Evolutionary conservation across 164 flowering plant species (phyloP).

Genomic region (Berberis vulgaris): DNA sequence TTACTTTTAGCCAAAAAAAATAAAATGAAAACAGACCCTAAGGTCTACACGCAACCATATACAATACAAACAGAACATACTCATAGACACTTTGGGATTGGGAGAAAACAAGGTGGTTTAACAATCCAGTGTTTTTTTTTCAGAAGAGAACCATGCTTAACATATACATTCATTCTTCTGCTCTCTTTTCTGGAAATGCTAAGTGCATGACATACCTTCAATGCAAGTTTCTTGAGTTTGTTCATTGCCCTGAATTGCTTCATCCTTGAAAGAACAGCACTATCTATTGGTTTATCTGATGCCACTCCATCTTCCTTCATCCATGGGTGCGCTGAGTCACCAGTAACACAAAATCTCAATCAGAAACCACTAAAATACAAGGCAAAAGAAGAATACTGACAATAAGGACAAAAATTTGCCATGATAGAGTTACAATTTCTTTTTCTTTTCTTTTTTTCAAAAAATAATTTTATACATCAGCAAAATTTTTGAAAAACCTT

Average conservation of each 20-base stretch:
- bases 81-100: background rate
- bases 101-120: background rate
- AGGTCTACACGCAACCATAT: background rate
- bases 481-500: background rate
- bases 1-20: too few species aligned
- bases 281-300: conserved; percentile 72
- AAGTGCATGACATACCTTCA: conserved; percentile 39
- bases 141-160: background rate
- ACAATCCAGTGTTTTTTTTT: too few species aligned
- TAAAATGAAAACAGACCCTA: too few species aligned
- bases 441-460: too few species aligned
- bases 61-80: background rate
- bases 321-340: conserved; percentile 84
- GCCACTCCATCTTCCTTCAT: conserved; percentile 64
- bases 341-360: too few species aligned
- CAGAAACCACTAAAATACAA: too few species aligned
- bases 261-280: conserved; percentile 77
- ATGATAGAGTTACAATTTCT: background rate
- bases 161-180: background rate
- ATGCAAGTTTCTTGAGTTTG: conserved; percentile 82
- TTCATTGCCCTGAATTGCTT: conserved; percentile 94
- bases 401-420: background rate
- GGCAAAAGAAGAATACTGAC: too few species aligned
- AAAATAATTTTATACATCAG: background rate
- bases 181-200: background rate